Evolutionary conservation across 495 filamentous ascomycete species (phyloP), one percentile per base, ranked within the genome.

Genomic region (Hypomontagnella monticulosa): DNA sequence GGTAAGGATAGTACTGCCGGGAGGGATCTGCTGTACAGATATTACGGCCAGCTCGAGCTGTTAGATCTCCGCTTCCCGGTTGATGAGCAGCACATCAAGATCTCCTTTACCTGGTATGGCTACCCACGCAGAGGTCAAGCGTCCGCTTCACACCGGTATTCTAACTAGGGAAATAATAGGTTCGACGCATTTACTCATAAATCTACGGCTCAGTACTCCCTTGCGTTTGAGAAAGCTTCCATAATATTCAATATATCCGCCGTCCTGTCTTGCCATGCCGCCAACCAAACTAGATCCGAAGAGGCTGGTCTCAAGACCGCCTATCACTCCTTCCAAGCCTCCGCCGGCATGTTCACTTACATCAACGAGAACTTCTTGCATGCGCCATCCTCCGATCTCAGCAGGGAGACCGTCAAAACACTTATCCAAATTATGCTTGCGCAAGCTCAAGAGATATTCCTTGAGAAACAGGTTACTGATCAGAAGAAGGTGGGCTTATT

Each of bases 171-270:
- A 16, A 32, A 61, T 37, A 4, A 1, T 72, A 98, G 93, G 93
- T 97, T 94, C 76, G 95, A 99, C 77, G 95, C 95, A 37, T 99
- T 99, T 78, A 99, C 95, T 19, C 93, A 97, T 75, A 97, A 97
- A 71, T 84, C 91, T 12, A 98, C 96, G 2, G 87, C 94, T 8
- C 95, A 99, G 74, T 97, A 96, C 78, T 97, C 93, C 30, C 85
- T 98, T 30, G 95, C 95, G 32, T 99, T 93, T 77, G 95, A 99
- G 77, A 99, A 99, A 77, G 95, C 95, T 15, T 98, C 96, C 56
- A 96, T 99, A 74, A 97, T 99, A 69, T 99, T 99, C 86, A 99
- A 99, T 77, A 98, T 99, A 72, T 96, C 95, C 16, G 96, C 95
- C 61, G 93, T 98, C 6, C 83, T 98, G 14, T 98, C 93, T 15